Evolutionary conservation across 2,329 filamentous ascomycete species (phyloP).

Genomic region (Penicillium sp.): DNA sequence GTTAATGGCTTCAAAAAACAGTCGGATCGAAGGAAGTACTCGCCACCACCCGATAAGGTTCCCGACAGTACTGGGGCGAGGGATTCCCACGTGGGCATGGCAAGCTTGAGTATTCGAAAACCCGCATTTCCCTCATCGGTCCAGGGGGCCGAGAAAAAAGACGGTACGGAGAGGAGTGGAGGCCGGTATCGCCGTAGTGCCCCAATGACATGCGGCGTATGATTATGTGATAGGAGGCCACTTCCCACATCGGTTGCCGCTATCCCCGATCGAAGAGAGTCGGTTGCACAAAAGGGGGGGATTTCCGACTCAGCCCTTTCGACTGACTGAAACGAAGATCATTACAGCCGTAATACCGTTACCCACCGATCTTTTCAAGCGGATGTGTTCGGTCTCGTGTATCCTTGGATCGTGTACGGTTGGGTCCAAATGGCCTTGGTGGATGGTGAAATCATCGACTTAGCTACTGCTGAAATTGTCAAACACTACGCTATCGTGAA

Average conservation of each 20-base stretch:
- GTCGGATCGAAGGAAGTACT: neutral
- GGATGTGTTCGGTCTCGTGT: slow-evolving; percentile 13
- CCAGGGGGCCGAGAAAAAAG: slow-evolving; percentile 9
- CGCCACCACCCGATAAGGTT: slow-evolving; percentile 16
- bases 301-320: neutral
- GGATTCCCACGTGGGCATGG: slow-evolving; percentile 16
- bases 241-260: neutral
- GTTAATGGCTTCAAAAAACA: neutral
- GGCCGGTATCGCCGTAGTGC: neutral
- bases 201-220: neutral
- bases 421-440: neutral
- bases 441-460: slow-evolving; percentile 23
- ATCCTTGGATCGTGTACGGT: slow-evolving; percentile 3
- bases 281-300: neutral
- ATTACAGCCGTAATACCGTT: slow-evolving; percentile 8
- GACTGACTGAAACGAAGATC: neutral
- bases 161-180: neutral
- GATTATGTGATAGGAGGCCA: neutral
- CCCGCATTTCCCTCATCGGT: slow-evolving; percentile 10
- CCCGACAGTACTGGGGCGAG: slow-evolving; percentile 7
- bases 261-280: neutral
- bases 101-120: slow-evolving; percentile 8
- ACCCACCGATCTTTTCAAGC: slow-evolving; percentile 9
- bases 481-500: neutral
- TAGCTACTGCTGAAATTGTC: slow-evolving; percentile 2